phyloP scores from a whole-genome alignment of 2,329 filamentous ascomycete species.

The Ophiostoma perfectum region DNA sequence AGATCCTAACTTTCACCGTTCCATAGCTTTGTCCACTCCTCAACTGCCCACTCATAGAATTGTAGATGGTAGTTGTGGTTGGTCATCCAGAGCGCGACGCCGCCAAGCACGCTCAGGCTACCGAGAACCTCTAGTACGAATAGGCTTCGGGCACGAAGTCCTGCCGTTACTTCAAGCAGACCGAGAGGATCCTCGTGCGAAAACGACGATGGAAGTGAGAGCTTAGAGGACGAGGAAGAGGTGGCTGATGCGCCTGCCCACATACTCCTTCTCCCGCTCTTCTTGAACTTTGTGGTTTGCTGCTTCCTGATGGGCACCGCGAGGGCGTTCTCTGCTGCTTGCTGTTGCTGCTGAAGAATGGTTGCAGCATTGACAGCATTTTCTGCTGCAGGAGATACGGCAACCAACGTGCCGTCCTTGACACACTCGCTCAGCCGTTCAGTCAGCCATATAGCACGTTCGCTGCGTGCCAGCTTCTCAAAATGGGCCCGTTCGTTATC shows the following conservation, averaged over 20 bases:
- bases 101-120: slow-evolving; percentile 67
- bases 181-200: slow-evolving; percentile 70
- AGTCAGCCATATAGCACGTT: slow-evolving; percentile 64
- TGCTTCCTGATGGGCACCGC: background rate
- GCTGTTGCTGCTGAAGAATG: slow-evolving; percentile 1
- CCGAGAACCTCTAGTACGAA: slow-evolving; percentile 68
- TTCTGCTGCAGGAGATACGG: slow-evolving; percentile 32
- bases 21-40: slow-evolving; percentile 33
- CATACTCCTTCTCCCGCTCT: slow-evolving; percentile 23
- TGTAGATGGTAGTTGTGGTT: slow-evolving; percentile 31
- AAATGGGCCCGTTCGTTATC: slow-evolving; percentile 67
- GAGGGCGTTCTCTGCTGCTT: background rate
- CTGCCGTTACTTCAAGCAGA: slow-evolving; percentile 62
- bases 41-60: slow-evolving; percentile 29
- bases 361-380: slow-evolving; percentile 8
- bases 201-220: slow-evolving; percentile 32
- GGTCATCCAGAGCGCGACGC: slow-evolving; percentile 58
- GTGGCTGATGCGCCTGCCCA: slow-evolving; percentile 20
- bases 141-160: slow-evolving; percentile 59
- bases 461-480: slow-evolving; percentile 54
- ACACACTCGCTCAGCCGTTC: slow-evolving; percentile 62
- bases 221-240: background rate
- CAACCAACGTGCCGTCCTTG: slow-evolving; percentile 57
- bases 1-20: slow-evolving; percentile 24
- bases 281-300: slow-evolving; percentile 7